Evolutionary conservation across 352 stramenopile species (phyloP).

Genomic region (Halophytophthora batemanensis): DNA sequence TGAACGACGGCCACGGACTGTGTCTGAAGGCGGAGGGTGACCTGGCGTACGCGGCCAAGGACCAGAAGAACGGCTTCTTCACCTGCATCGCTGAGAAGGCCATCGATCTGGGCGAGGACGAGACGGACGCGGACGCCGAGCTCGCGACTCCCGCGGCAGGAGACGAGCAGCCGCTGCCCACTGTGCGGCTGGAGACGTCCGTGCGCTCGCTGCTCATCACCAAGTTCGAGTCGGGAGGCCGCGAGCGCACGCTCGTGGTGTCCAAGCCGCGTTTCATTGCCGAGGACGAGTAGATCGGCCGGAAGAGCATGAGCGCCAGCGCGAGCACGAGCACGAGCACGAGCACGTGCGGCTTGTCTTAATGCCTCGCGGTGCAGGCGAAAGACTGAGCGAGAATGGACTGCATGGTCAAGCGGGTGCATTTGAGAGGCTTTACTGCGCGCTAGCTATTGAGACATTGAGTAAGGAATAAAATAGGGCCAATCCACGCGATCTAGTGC

Average conservation of each 20-base stretch:
- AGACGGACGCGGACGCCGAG: constrained; percentile 26
- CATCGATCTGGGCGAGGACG: constrained; percentile 39
- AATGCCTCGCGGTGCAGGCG: no score
- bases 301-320: no score
- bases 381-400: no score
- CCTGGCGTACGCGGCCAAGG: constrained; percentile 41
- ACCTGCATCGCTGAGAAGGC: constrained; percentile 67
- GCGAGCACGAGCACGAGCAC: no score
- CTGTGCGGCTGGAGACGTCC: constrained; percentile 52
- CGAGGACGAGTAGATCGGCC: constrained; percentile 20
- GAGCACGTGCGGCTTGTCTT: background rate
- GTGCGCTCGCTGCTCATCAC: constrained; percentile 56
- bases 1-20: constrained; percentile 76
- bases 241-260: constrained; percentile 60
- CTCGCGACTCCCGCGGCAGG: constrained; percentile 17
- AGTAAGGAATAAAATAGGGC: constrained; percentile 23
- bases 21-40: constrained; percentile 66
- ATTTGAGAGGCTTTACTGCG: no score
- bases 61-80: constrained; percentile 74
- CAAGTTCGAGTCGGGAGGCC: constrained; percentile 35
- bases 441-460: background rate
- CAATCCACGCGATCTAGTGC: constrained; percentile 17
- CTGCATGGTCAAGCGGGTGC: no score
- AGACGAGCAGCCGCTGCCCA: constrained; percentile 35
- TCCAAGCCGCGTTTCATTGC: constrained; percentile 38